Conservation (phyloP, 345 rosid species). For the Dimocarpus longan region DNA sequence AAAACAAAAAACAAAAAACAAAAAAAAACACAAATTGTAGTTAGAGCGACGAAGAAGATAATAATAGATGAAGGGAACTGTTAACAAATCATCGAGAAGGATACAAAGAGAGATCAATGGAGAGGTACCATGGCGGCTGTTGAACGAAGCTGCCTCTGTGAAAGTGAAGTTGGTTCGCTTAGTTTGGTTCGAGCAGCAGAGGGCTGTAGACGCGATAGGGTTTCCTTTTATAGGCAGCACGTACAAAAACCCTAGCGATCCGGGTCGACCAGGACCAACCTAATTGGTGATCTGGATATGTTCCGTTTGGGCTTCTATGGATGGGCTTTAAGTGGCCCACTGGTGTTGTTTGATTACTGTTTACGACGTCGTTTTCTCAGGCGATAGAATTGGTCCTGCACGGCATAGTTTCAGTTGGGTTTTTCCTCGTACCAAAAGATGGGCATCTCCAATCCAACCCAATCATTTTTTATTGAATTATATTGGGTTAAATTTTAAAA, state of each 20-base stretch:
- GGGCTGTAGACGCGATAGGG: fast-evolving
- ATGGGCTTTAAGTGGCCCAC: not conserved
- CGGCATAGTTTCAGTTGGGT: not conserved
- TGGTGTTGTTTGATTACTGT: not conserved
- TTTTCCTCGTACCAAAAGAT: too few relatives aligned
- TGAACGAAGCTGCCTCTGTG: slow-evolving; percentile 16
- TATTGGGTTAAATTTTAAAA: too few relatives aligned
- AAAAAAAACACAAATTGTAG: too few relatives aligned
- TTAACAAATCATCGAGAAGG: not conserved
- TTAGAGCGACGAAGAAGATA: not conserved
- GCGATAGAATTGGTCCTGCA: not conserved
- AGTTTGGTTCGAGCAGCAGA: slow-evolving; percentile 13
- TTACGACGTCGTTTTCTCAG: too few relatives aligned
- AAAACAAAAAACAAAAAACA: slow-evolving; percentile 11
- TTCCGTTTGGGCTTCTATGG: not conserved
- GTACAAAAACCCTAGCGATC: slow-evolving; percentile 21
- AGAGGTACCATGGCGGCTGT: slow-evolving; percentile 40
- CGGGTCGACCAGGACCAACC: not conserved
- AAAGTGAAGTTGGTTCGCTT: not conserved
- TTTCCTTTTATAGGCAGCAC: not conserved
- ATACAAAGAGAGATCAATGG: not conserved
- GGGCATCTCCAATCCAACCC: too few relatives aligned
- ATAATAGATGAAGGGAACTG: not conserved
- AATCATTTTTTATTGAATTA: too few relatives aligned
- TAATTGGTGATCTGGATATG: not conserved